These are phyloP conservation scores for Heterobasidion parviporum DNA, from an alignment of 1,284 basidiomycete genomes.

Conservation along the genomic window DNA sequence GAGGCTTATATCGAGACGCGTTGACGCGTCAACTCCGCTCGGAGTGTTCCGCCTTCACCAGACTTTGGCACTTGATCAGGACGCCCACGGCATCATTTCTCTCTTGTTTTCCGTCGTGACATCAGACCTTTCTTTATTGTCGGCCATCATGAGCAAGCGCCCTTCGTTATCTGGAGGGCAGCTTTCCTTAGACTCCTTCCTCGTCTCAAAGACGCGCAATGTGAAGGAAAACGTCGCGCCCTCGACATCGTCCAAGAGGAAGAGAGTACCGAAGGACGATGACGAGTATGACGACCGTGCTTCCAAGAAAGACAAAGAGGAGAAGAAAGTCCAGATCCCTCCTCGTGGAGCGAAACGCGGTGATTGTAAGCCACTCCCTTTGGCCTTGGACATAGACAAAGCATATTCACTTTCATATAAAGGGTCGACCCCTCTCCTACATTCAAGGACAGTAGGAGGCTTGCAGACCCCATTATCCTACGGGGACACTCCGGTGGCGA, in stretches of 20 bases:
- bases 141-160: neutral
- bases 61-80: no score
- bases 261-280: neutral
- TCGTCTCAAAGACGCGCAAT: conserved; percentile 2
- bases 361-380: no score
- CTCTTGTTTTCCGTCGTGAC: neutral
- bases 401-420: neutral
- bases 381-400: no score
- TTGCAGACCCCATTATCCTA: neutral
- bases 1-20: neutral
- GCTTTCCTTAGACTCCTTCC: conserved; percentile 15
- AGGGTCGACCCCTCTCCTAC: neutral
- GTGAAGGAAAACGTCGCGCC: neutral
- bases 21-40: conserved; percentile 16
- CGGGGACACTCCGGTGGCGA: neutral
- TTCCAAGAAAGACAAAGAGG: conserved; percentile 2
- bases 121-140: neutral
- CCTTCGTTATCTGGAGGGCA: conserved; percentile 12
- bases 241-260: neutral
- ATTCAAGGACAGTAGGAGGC: neutral
- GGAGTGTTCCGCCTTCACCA: neutral
- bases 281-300: neutral
- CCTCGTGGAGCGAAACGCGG: no score
- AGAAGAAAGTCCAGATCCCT: neutral
- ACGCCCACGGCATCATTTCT: neutral